These are phyloP conservation scores for Leccinellum rugosiceps DNA, from an alignment of 768 basidiomycete genomes.

Conservation along the genomic window DNA sequence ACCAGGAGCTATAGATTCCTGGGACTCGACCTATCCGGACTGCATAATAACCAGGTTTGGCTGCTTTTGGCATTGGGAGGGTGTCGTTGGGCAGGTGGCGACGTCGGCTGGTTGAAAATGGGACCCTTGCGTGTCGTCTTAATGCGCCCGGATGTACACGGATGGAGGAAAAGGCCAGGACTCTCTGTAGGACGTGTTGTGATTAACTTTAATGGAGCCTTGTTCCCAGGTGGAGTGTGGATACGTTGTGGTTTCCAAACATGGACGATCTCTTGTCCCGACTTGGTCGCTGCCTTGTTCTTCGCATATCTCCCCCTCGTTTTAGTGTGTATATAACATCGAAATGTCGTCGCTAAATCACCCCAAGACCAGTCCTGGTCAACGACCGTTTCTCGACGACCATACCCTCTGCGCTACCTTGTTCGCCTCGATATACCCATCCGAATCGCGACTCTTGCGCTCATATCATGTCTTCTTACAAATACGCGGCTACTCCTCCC, in stretches of 20 bases:
- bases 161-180: background rate
- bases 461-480: constrained; percentile 43
- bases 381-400: constrained; percentile 12
- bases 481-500: constrained; percentile 40
- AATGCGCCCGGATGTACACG: background rate
- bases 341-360: background rate
- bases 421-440: constrained; percentile 6
- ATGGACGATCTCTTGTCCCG: constrained; percentile 17
- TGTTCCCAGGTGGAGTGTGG: constrained; percentile 15
- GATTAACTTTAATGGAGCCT: background rate
- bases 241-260: constrained; percentile 15
- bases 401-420: background rate
- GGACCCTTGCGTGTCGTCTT: background rate
- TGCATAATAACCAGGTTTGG: constrained; percentile 63
- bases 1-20: constrained; percentile 77
- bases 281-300: constrained; percentile 27
- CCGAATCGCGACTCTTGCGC: background rate
- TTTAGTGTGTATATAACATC: constrained; percentile 25
- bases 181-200: background rate
- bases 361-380: constrained; percentile 5
- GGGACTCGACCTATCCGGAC: constrained; percentile 60
- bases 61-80: constrained; percentile 33
- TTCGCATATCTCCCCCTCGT: constrained; percentile 4
- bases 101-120: background rate
- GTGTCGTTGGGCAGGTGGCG: background rate